A percentile compares a stretch with the other conserved stretches of the same genome.
Conservation (phyloP, 208 protist genomes). For the Trypanosoma grayi region DNA sequence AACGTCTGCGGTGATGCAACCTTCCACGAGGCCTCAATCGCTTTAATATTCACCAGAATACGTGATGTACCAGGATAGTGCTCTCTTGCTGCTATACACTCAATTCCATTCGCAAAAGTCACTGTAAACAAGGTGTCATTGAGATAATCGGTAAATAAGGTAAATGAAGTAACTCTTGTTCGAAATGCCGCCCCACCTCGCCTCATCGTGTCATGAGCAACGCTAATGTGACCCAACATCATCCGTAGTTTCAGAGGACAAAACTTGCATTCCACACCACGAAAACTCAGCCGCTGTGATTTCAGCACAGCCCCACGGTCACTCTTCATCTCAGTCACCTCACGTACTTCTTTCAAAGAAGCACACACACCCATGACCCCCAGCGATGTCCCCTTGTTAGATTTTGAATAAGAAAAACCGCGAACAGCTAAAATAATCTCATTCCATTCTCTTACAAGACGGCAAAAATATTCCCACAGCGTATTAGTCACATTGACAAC, state of each 20-base stretch:
- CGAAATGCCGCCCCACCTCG: neutral
- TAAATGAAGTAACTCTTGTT: constrained; percentile 2
- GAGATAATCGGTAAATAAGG: constrained; percentile 6
- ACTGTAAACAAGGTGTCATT: neutral
- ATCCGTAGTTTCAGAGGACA: constrained; percentile 6
- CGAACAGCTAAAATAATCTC: neutral
- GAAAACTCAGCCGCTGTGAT: constrained; percentile 1
- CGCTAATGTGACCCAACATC: neutral
- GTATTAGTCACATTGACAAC: constrained; percentile 3
- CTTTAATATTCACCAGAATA: neutral
- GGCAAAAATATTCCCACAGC: constrained; percentile 19
- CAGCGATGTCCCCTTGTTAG: neutral
- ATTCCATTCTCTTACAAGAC: neutral
- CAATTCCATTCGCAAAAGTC: neutral
- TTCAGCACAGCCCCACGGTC: neutral
- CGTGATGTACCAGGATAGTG: neutral
- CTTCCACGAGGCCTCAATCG: neutral
- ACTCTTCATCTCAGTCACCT: neutral
- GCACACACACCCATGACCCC: neutral
- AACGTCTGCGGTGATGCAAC: neutral
- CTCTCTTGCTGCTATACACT: neutral
- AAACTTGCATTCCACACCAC: constrained; percentile 4
- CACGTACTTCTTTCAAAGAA: neutral
- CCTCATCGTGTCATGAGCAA: neutral
- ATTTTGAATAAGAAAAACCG: neutral